Evolutionary conservation across 2,329 filamentous ascomycete species (phyloP).

Genomic region (Golovinomyces cichoracearum): DNA sequence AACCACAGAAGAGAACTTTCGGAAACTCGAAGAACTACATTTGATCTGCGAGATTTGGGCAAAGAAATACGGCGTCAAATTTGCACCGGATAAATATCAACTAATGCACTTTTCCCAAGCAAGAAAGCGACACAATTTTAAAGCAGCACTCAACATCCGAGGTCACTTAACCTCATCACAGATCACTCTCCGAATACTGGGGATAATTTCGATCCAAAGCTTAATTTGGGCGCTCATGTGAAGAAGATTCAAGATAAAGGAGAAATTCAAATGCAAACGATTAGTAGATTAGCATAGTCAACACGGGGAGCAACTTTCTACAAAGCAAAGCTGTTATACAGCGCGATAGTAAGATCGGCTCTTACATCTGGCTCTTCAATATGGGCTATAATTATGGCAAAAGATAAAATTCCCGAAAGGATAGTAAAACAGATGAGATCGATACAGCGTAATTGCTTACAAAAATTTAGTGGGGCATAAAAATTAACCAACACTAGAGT

Average conservation of each 20-base stretch:
- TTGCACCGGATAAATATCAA: neutral
- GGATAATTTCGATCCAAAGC: neutral
- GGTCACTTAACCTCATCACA: neutral
- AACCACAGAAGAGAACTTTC: slow-evolving; percentile 1
- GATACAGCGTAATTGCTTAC: neutral
- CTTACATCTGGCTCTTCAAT: neutral
- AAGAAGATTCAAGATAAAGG: neutral
- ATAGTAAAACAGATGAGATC: neutral
- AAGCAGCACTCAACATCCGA: neutral
- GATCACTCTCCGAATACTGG: neutral
- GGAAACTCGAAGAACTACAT: neutral
- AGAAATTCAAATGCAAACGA: neutral
- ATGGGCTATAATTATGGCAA: neutral
- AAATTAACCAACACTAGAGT: neutral
- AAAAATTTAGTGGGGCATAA: neutral
- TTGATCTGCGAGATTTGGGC: neutral
- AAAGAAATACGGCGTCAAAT: neutral
- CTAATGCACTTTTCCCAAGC: neutral
- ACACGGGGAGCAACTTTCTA: neutral
- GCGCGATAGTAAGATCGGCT: neutral
- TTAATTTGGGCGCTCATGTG: neutral
- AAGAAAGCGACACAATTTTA: neutral
- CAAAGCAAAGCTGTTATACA: neutral
- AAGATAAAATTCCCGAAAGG: neutral
- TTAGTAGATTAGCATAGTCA: neutral